Evolutionary conservation across 805 yeast genomes (phyloP).

Genomic region (Groenewaldozyma salmanticensis): DNA sequence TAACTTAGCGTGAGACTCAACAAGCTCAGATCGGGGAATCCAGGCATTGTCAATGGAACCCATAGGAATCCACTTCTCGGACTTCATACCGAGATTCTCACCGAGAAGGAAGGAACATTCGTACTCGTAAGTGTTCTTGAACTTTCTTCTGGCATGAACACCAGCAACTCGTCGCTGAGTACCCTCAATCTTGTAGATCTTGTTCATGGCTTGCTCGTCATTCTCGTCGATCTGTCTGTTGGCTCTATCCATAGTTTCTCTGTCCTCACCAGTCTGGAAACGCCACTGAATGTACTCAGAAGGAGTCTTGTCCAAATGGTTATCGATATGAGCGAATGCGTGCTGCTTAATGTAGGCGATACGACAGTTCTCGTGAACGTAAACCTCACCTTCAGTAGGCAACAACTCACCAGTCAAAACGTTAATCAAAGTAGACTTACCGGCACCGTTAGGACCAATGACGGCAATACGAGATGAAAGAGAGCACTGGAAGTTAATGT

Average conservation of each 20-base stretch:
- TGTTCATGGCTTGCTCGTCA: constrained; percentile 98
- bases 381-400: constrained; percentile 98
- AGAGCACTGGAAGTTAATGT: constrained; percentile 97
- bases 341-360: constrained; percentile 99
- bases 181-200: constrained; percentile 98
- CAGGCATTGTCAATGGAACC: constrained; percentile 99
- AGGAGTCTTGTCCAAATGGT: constrained; percentile 98
- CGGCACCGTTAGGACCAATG: constrained; percentile 99
- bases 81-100: constrained; percentile 98
- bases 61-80: constrained; percentile 99
- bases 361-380: constrained; percentile 99
- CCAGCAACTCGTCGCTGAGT: constrained; percentile 95
- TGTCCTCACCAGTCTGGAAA: constrained; percentile 99
- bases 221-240: constrained; percentile 95
- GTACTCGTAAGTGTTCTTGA: constrained; percentile 99
- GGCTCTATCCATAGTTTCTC: constrained; percentile 99
- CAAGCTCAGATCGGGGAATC: constrained; percentile 98
- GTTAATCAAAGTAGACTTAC: constrained; percentile 97
- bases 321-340: constrained; percentile 98
- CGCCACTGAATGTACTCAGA: constrained; percentile 99
- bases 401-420: constrained; percentile 98
- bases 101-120: constrained; percentile 97
- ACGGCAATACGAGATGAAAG: constrained; percentile 99
- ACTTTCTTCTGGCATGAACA: constrained; percentile 95
- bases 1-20: constrained; percentile 96